Conservation (phyloP, 2,329 filamentous ascomycete species). For the Monilinia fructigena region DNA sequence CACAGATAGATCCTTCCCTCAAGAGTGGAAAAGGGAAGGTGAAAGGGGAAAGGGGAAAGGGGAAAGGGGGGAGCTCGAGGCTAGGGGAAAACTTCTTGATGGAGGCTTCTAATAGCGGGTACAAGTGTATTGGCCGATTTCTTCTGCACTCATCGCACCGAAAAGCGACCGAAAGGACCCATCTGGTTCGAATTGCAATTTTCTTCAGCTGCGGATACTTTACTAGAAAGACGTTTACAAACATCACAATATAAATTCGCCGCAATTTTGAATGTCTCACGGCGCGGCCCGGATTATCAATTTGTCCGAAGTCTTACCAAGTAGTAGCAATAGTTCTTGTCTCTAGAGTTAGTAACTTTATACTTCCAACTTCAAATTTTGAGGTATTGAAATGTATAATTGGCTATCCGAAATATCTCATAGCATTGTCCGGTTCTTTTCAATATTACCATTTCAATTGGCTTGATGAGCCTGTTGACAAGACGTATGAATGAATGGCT, state of each 20-base stretch:
- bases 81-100: not conserved
- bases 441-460: too few species aligned
- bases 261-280: not conserved
- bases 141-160: not conserved
- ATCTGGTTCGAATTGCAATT: not conserved
- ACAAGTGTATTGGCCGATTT: not conserved
- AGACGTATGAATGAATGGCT: too few species aligned
- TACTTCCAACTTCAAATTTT: too few species aligned
- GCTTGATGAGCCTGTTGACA: too few species aligned
- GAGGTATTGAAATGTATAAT: too few species aligned
- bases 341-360: too few species aligned
- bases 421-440: too few species aligned
- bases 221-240: not conserved
- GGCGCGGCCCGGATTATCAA: not conserved
- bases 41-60: not conserved
- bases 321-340: not conserved
- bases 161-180: not conserved
- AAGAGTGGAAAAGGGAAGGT: conserved; percentile 1
- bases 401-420: too few species aligned
- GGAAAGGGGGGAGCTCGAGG: not conserved
- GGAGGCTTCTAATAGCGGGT: not conserved
- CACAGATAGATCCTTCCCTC: not conserved
- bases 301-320: not conserved
- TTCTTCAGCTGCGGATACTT: not conserved
- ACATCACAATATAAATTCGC: not conserved